Percentiles rank a stretch among this genome's conserved stretches.
These are phyloP conservation scores for Cystobasidium pallidum DNA, from an alignment of 1,284 basidiomycete genomes.

Conservation along the genomic window DNA sequence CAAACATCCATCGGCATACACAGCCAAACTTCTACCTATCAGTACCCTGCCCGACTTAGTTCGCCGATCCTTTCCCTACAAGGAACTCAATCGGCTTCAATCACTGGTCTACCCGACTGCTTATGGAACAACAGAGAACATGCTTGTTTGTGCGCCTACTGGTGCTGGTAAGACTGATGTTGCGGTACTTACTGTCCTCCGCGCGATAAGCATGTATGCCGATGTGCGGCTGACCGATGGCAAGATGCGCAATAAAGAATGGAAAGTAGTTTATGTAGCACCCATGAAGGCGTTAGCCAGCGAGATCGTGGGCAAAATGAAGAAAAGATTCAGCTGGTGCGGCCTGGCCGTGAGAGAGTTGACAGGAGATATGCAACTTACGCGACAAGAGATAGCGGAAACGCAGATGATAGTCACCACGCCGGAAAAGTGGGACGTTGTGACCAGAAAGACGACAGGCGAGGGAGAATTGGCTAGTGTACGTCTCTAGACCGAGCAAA, in stretches of 20 bases:
- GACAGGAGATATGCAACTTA: constrained; percentile 99
- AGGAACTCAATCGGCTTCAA: constrained; percentile 88
- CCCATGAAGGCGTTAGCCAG: constrained; percentile 98
- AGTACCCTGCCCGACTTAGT: constrained; percentile 77
- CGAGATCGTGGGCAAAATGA: constrained; percentile 91
- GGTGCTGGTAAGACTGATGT: constrained; percentile 99
- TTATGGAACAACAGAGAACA: constrained; percentile 92
- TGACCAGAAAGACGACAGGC: constrained; percentile 94
- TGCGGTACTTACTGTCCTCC: constrained; percentile 90
- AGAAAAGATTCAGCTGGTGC: constrained; percentile 88
- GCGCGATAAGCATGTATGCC: constrained; percentile 78
- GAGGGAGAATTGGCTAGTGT: constrained; percentile 80
- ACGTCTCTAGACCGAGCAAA: constrained; percentile 51
- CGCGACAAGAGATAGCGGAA: constrained; percentile 87
- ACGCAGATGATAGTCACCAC: constrained; percentile 99
- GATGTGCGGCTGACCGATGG: constrained; percentile 54
- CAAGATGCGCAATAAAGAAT: constrained; percentile 65
- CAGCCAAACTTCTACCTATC: constrained; percentile 75
- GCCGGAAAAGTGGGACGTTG: constrained; percentile 99
- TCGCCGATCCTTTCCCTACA: constrained; percentile 86
- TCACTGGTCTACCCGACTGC: constrained; percentile 93
- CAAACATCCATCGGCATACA: constrained; percentile 72
- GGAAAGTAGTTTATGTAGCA: constrained; percentile 98
- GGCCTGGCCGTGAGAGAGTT: constrained; percentile 85
- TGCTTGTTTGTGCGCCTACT: constrained; percentile 94